Conservation (phyloP, 2,329 filamentous ascomycete genomes). For the Fusarium mexicanum region DNA sequence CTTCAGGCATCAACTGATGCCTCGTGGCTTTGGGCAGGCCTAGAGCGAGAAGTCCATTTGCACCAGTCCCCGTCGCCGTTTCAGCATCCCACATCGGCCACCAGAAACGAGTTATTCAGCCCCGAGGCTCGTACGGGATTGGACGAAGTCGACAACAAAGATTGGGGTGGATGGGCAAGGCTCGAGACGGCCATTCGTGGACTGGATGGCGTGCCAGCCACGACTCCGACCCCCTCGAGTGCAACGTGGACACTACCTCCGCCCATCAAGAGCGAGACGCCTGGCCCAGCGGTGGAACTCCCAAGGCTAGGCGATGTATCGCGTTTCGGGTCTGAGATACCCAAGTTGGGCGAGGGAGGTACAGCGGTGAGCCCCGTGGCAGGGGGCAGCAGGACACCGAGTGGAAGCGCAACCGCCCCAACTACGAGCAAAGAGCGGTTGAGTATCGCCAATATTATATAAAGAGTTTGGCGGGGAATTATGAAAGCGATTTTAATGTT, state of each 20-base stretch:
- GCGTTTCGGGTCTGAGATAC: constrained; percentile 43
- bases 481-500: constrained; percentile 37
- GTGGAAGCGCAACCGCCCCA: constrained; percentile 22
- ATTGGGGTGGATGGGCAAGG: constrained; percentile 84
- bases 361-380: constrained; percentile 43
- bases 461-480: constrained; percentile 5
- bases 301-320: constrained; percentile 45
- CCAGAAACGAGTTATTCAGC: constrained; percentile 54
- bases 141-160: constrained; percentile 65
- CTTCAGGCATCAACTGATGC: constrained; percentile 81
- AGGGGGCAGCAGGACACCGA: constrained; percentile 36
- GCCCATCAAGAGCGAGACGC: constrained; percentile 50
- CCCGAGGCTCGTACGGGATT: constrained; percentile 62
- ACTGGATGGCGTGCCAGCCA: constrained; percentile 40
- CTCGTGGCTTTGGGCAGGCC: constrained; percentile 83
- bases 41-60: constrained; percentile 58
- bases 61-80: constrained; percentile 34
- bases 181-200: constrained; percentile 64
- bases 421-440: constrained; percentile 47
- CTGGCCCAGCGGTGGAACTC: constrained; percentile 41
- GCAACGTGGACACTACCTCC: constrained; percentile 48
- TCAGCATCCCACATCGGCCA: constrained; percentile 32
- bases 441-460: constrained; percentile 59
- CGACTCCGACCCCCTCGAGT: constrained; percentile 47
- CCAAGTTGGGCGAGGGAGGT: constrained; percentile 40